phyloP scores from a whole-genome alignment of 1,139 yeast species.

The Taiozyma sp. region DNA sequence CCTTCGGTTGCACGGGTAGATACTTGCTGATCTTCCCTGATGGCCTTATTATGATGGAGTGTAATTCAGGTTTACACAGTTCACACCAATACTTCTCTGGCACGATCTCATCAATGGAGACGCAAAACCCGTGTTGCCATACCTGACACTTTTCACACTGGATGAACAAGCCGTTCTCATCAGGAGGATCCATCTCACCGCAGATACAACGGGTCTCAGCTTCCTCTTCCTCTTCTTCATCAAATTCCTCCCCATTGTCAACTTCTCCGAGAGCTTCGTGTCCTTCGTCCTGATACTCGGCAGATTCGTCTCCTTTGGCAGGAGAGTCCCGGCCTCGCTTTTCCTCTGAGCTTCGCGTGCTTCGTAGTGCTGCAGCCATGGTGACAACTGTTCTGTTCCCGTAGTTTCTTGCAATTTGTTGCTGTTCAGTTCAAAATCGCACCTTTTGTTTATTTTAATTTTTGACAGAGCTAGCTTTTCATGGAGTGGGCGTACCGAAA shows the following conservation, averaged over 20 bases:
- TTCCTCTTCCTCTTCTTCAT: constrained; percentile 33
- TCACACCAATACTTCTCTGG: constrained; percentile 97
- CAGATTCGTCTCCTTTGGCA: not conserved
- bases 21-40: constrained; percentile 39
- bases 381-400: not conserved
- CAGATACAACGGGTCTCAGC: constrained; percentile 86
- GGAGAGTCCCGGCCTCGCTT: not conserved
- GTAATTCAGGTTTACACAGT: constrained; percentile 77
- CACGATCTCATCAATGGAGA: constrained; percentile 70
- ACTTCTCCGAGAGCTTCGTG: constrained; percentile 13
- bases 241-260: constrained; percentile 14
- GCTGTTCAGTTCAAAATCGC: not conserved
- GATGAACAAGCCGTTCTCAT: constrained; percentile 60
- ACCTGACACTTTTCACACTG: constrained; percentile 88
- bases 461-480: not conserved
- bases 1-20: constrained; percentile 33
- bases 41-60: constrained; percentile 46
- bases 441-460: not conserved
- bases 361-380: constrained; percentile 14
- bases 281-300: constrained; percentile 3
- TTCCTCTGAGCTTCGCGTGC: constrained; percentile 13
- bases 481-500: not conserved
- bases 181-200: constrained; percentile 50
- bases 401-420: not conserved
- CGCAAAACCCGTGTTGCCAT: constrained; percentile 98